Conservation (phyloP, 192 early-diverging fungal genomes). For the Podila epigama region DNA sequence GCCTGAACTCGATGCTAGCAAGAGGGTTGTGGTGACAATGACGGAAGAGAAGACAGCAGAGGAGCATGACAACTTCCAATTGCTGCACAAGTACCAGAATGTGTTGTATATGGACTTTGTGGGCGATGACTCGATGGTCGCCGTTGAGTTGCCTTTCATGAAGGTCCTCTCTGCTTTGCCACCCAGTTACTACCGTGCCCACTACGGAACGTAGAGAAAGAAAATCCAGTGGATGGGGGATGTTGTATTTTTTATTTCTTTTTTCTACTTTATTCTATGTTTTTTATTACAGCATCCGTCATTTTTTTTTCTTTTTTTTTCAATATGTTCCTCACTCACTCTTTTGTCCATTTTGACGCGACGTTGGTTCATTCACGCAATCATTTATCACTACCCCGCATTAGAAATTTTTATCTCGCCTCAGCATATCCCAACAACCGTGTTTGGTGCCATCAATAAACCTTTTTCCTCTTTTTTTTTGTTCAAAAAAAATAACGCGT, state of each 20-base stretch:
- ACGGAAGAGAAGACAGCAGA: conserved; percentile 56
- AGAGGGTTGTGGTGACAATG: conserved; percentile 48
- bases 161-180: conserved; percentile 81
- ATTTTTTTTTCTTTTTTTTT: conserved; percentile 1
- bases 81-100: conserved; percentile 84
- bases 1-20: conserved; percentile 34
- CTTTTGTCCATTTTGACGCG: not conserved
- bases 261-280: not conserved
- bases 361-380: not conserved
- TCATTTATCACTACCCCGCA: too few relatives aligned
- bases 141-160: conserved; percentile 89
- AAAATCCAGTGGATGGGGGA: not conserved
- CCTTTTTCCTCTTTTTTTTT: too few relatives aligned
- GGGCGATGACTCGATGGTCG: conserved; percentile 75
- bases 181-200: conserved; percentile 81
- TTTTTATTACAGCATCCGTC: not conserved
- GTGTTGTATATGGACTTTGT: conserved; percentile 84
- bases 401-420: too few relatives aligned
- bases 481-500: conserved; percentile 2
- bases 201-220: conserved; percentile 71
- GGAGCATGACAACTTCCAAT: conserved; percentile 68
- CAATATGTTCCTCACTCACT: not conserved
- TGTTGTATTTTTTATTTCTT: not conserved
- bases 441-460: too few relatives aligned
- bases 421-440: too few relatives aligned